Evolutionary conservation across 306 rosid species (phyloP).

Genomic region (Vigna mungo): DNA sequence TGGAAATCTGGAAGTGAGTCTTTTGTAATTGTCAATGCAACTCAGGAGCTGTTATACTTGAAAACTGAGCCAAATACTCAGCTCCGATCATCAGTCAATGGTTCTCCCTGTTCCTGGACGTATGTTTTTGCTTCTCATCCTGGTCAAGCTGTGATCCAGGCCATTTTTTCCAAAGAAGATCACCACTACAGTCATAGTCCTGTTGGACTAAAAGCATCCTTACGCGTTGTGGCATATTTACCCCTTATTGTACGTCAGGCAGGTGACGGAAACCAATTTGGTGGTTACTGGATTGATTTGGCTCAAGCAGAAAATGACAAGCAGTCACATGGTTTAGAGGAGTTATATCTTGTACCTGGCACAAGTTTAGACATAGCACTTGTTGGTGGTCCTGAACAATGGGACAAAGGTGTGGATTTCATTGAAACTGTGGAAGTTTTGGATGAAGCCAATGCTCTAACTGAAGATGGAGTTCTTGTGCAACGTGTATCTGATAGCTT

Average conservation of each 20-base stretch:
- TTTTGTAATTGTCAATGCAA: conserved; percentile 72
- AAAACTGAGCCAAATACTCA: conserved; percentile 52
- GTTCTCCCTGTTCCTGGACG: conserved; percentile 82
- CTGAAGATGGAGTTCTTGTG: conserved; percentile 62
- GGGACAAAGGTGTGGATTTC: conserved; percentile 66
- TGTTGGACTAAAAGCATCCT: conserved; percentile 75
- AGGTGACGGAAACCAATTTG: conserved; percentile 85
- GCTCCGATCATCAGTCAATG: conserved; percentile 54
- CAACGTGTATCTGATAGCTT: conserved; percentile 58
- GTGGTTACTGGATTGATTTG: conserved; percentile 86
- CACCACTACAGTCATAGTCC: conserved; percentile 63
- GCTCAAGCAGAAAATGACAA: conserved; percentile 63
- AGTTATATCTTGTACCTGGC: conserved; percentile 82
- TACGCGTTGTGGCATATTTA: conserved; percentile 70
- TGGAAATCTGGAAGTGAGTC: conserved; percentile 88
- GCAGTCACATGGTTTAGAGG: conserved; percentile 58
- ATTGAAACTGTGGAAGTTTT: conserved; percentile 57
- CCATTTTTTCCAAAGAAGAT: conserved; percentile 71
- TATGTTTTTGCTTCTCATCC: conserved; percentile 73
- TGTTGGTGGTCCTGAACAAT: conserved; percentile 85
- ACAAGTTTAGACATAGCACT: conserved; percentile 69
- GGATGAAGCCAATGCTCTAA: conserved; percentile 53
- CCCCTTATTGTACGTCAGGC: conserved; percentile 76
- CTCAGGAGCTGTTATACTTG: conserved; percentile 57
- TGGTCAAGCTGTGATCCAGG: conserved; percentile 81